Percentiles rank a stretch among this genome's conserved stretches.
Conservation (phyloP, 441 rosid species). For the Pelargonium cotyledonis region DNA sequence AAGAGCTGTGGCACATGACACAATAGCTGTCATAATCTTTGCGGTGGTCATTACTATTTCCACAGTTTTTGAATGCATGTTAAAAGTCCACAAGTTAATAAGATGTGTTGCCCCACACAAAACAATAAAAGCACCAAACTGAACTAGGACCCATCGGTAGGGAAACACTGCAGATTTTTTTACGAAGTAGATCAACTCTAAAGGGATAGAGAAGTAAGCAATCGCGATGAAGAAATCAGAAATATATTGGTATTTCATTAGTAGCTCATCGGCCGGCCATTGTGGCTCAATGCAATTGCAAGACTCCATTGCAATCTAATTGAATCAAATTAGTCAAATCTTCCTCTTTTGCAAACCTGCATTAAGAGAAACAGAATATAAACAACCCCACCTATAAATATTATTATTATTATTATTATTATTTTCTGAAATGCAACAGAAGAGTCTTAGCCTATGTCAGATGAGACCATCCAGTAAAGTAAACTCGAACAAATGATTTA, state of each 20-base stretch:
- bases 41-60: slow-evolving; percentile 83
- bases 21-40: slow-evolving; percentile 71
- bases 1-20: slow-evolving; percentile 89
- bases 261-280: slow-evolving; percentile 77
- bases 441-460: not conserved
- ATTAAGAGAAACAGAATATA: slow-evolving; percentile 6
- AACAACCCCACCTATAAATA: not conserved
- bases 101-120: slow-evolving; percentile 96
- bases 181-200: slow-evolving; percentile 89
- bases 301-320: slow-evolving; percentile 43
- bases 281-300: slow-evolving; percentile 92
- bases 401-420: too few species aligned
- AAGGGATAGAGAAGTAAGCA: slow-evolving; percentile 91
- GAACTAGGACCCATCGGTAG: slow-evolving; percentile 97
- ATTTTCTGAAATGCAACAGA: not conserved
- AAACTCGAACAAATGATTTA: not conserved
- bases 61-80: slow-evolving; percentile 61
- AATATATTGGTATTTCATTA: slow-evolving; percentile 92
- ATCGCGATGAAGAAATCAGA: slow-evolving; percentile 94
- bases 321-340: slow-evolving; percentile 18
- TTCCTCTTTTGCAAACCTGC: slow-evolving; percentile 35
- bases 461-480: not conserved
- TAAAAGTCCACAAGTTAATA: slow-evolving; percentile 85
- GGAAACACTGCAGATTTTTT: slow-evolving; percentile 93
- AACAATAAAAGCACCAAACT: slow-evolving; percentile 97